Base-by-base conservation (phyloP, 345 rosid species). In the Eucalyptus victrix region DNA sequence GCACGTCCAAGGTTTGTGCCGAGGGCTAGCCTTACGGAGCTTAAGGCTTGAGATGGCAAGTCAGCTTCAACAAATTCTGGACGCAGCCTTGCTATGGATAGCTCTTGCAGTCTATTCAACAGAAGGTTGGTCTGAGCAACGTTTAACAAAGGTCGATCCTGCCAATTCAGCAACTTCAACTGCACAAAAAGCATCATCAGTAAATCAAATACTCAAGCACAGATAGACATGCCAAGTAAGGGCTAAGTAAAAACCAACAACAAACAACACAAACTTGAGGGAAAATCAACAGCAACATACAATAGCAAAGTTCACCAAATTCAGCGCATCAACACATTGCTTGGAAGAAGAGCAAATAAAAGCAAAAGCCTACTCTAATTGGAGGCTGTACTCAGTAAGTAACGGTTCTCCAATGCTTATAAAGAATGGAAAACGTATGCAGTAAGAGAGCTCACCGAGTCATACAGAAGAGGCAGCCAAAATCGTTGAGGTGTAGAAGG, bases 1-100 rank as follows among this genome's bases (percentile, higher is more conserved):
- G 98, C 96, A 51, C 98, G 99, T 45, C 98, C 99, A 13, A 97
- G 97, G 91, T 95, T 98, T 86, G 94, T 93, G 34, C 96, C 99
- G 23, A 98, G 96, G 72, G 99, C 98, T 16, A 95, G 93, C 91
- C 97, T 94, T 49, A 97, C 96, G 11, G 97, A 93, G 91, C 91
- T 91, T 54, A 96, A 90, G 80, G 96, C 96, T 89, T 94, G 92
- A 26, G 96, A 76, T 15, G 98, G 96, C 92, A 95, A 91, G 69
- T 94, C 95, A 0, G 95, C 58, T 90, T 96, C 97, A 30, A 95
- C 81, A 88, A 94, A 95, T 88, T 93, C 97, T 15, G 98, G 99
- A 9, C 95, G 95, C 67, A 98, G 89, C 92, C 92, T 95, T 88
- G 97, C 96, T 62, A 94, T 87, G 44, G 99, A 96, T 89, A 96